Conservation (phyloP, 2,329 filamentous ascomycete species). For the Penicillium sp. region DNA sequence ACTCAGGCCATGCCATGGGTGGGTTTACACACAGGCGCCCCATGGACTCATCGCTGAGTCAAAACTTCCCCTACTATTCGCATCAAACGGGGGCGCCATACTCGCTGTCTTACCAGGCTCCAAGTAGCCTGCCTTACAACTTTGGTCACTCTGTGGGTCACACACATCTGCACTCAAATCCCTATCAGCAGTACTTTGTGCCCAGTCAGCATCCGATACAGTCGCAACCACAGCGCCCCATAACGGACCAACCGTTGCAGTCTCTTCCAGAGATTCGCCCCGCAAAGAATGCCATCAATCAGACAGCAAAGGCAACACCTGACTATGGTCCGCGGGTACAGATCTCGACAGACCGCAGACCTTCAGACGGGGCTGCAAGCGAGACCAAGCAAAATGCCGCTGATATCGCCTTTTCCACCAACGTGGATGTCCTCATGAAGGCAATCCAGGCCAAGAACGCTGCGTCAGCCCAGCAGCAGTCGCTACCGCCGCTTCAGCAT, state of each 20-base stretch:
- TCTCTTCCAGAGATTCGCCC: slow-evolving; percentile 38
- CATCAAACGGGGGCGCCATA: slow-evolving; percentile 35
- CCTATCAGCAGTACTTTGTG: slow-evolving; percentile 38
- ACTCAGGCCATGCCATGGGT: slow-evolving; percentile 38
- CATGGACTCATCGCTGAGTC: slow-evolving; percentile 34
- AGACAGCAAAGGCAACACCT: slow-evolving; percentile 19
- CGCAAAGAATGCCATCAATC: slow-evolving; percentile 37
- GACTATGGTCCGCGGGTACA: slow-evolving; percentile 10
- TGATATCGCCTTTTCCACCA: slow-evolving; percentile 68
- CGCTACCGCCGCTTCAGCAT: slow-evolving; percentile 37
- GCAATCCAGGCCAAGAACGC: slow-evolving; percentile 68
- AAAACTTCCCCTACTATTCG: slow-evolving; percentile 38
- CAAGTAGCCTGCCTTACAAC: slow-evolving; percentile 30
- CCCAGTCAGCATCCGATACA: slow-evolving; percentile 28
- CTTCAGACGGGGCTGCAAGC: background rate
- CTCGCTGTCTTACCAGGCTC: slow-evolving; percentile 36
- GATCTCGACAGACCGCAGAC: background rate
- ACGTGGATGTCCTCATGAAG: slow-evolving; percentile 84
- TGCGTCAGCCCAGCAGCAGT: slow-evolving; percentile 28
- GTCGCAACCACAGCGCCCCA: slow-evolving; percentile 29
- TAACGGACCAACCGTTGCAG: slow-evolving; percentile 33
- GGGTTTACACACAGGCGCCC: slow-evolving; percentile 37
- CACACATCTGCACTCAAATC: slow-evolving; percentile 25
- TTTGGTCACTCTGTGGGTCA: slow-evolving; percentile 36
- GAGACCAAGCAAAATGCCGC: slow-evolving; percentile 25